Conservation (phyloP, 306 rosid species). For the Elaeagnus macrophylla region DNA sequence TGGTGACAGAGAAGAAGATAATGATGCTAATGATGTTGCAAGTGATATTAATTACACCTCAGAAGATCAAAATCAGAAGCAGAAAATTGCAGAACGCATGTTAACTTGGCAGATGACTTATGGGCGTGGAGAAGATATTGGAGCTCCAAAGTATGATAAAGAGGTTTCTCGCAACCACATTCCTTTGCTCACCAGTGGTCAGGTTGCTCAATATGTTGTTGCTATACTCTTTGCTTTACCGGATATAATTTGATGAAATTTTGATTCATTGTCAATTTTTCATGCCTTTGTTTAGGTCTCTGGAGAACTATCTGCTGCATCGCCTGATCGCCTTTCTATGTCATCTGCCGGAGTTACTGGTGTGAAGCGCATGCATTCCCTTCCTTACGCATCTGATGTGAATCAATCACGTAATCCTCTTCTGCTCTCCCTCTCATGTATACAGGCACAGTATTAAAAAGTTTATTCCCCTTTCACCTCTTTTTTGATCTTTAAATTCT, state of each 20-base stretch:
- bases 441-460: background rate
- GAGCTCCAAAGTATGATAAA: constrained; percentile 59
- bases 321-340: constrained; percentile 81
- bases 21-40: constrained; percentile 44
- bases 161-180: constrained; percentile 72
- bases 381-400: constrained; percentile 55
- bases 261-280: constrained; percentile 7
- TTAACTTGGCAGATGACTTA: constrained; percentile 78
- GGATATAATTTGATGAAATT: background rate
- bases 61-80: constrained; percentile 72
- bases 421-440: background rate
- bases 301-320: constrained; percentile 91
- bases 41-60: constrained; percentile 59
- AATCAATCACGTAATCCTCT: constrained; percentile 60
- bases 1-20: constrained; percentile 70
- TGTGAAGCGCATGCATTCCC: constrained; percentile 62
- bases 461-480: background rate
- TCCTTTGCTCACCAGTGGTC: constrained; percentile 52
- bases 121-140: constrained; percentile 53
- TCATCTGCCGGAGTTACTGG: constrained; percentile 68
- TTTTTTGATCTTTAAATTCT: constrained; percentile 8
- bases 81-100: constrained; percentile 84
- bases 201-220: constrained; percentile 39
- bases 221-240: constrained; percentile 1
- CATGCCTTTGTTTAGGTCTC: constrained; percentile 47